phyloP scores from a whole-genome alignment of 805 yeast genomes.

The Yamadazyma insecticola region DNA sequence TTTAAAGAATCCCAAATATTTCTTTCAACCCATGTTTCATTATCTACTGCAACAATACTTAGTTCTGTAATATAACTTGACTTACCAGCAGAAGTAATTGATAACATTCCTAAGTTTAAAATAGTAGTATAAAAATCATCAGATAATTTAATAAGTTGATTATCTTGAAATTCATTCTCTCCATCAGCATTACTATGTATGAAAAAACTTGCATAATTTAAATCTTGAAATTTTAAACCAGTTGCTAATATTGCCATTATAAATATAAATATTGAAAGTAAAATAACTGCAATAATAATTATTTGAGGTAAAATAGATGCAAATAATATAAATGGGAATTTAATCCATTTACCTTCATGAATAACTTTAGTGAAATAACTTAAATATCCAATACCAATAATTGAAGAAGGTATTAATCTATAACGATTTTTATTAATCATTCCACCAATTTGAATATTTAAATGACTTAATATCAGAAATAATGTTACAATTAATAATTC shows the following conservation, averaged over 20 bases:
- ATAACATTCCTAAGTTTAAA: conserved; percentile 55
- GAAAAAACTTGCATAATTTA: conserved; percentile 33
- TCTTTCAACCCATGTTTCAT: conserved; percentile 53
- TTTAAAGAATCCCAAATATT: conserved; percentile 16
- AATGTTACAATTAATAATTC: conserved; percentile 50
- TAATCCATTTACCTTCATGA: conserved; percentile 34
- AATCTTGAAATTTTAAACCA: conserved; percentile 32
- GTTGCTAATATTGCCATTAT: conserved; percentile 56
- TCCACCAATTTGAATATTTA: conserved; percentile 61
- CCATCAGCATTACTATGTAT: conserved; percentile 19
- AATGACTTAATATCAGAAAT: conserved; percentile 55
- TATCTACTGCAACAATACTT: conserved; percentile 43
- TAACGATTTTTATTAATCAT: conserved; percentile 47
- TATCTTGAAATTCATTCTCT: conserved; percentile 8
- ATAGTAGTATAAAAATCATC: conserved; percentile 52
- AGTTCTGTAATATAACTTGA: conserved; percentile 62
- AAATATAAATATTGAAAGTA: conserved; percentile 51
- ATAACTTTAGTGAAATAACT: conserved; percentile 36
- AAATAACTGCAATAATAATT: conserved; percentile 45
- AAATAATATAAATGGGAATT: conserved; percentile 52
- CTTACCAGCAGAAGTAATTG: conserved; percentile 63
- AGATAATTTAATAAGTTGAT: conserved; percentile 9
- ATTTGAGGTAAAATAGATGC: conserved; percentile 67
- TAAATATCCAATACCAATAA: conserved; percentile 53
- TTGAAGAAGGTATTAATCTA: conserved; percentile 59